phyloP scores from a whole-genome alignment of 2,329 filamentous ascomycete genomes.

The Cytospora chrysosperma region DNA sequence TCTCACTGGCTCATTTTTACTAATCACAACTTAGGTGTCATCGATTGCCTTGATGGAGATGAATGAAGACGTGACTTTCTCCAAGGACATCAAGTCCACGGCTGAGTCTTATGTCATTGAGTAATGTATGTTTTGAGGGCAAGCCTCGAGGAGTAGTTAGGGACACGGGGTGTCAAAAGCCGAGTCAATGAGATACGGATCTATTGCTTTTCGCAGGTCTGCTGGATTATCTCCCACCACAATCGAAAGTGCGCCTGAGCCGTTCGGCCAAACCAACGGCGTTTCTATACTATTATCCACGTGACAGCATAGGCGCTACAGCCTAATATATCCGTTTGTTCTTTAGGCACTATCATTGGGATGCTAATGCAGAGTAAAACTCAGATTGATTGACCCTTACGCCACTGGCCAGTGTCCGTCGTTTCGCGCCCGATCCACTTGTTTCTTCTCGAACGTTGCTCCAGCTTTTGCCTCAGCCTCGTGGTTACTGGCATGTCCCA shows the following conservation, averaged over 20 bases:
- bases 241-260: background rate
- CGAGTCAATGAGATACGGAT: conserved; percentile 4
- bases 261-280: background rate
- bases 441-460: background rate
- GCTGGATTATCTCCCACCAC: background rate
- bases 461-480: background rate
- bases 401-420: no score
- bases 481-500: background rate
- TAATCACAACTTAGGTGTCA: conserved; percentile 49
- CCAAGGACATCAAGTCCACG: conserved; percentile 75
- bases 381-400: no score
- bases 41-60: conserved; percentile 71
- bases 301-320: background rate
- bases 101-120: conserved; percentile 77
- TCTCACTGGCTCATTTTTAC: background rate
- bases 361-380: no score
- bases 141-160: conserved; percentile 18
- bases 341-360: no score
- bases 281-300: background rate
- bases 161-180: conserved; percentile 18
- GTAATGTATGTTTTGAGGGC: conserved; percentile 43
- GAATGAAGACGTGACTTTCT: conserved; percentile 77
- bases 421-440: background rate
- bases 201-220: background rate
- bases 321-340: background rate